Evolutionary conservation across 208 protist species (phyloP), one percentile per base, ranked within the genome.

Genomic region (Crithidia fasciculata): DNA sequence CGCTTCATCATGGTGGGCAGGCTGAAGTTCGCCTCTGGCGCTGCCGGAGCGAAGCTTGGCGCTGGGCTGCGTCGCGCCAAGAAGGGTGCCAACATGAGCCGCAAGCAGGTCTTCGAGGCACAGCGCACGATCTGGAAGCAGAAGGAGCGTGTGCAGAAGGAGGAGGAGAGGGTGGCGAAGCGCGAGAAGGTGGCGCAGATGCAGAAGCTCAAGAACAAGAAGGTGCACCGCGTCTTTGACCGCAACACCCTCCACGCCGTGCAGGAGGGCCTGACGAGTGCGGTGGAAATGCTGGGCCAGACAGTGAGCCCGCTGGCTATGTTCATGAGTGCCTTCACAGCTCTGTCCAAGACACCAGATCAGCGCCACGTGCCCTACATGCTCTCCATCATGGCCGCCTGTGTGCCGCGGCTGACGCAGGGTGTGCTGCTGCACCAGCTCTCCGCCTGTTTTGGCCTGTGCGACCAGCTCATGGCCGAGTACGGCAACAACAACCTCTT

Each of bases 351-450:
- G 59, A 69, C 83, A 10, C 77, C 85, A 3, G 89, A 96, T n/a
- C 87, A 85, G 69, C 82, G 89, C 36, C 88, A 95, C 49, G 74
- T 91, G 49, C 88, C 92, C 5, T 96, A 96, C 70, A 73, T 96
- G 49, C 83, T 96, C 18, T 79, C 89, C 41, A 94, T 96, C 49
- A 66, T 91, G 47, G 82, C 85, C 5, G 89, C 86, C 16, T 96
- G 92, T 45, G 77, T 91, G 40, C 87, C 89, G 36, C 78, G 80
- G 18, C 79, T 96, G 18, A 91, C 86, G 54, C 89, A 93, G 68
- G 86, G 84, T 10, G 53, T 96, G 12, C 67, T 96, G 18, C 64
- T 85, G 19, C 85, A 89, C 67, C 80, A 92, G 69, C 55, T 88
- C 9, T 45, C 80, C 13, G 41, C 58, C 12, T 69, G 85, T 43